Base-by-base conservation (phyloP, 192 early-diverging fungal genomes). In the Backusella sp. region DNA sequence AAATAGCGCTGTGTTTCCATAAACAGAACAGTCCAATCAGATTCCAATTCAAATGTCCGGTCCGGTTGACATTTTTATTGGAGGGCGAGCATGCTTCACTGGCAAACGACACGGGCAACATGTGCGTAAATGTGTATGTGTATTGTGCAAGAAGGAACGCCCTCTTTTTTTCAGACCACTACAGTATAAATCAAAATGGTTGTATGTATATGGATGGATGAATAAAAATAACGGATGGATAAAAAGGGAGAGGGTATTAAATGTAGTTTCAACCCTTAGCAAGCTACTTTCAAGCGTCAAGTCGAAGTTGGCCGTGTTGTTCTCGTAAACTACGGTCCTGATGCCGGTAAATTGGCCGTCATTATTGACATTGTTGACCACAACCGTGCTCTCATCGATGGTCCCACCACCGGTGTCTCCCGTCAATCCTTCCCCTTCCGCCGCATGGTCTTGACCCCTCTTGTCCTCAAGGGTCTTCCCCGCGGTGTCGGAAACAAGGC, bases 341-440 rank as follows among this genome's bases (percentile, higher is more conserved):
- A 97, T 84, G 91, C 92, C 82, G 96, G 96, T 82, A 99, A 99
- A 91, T 92, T 99, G 78, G 97, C 97, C 85, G 94, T 96, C 81
- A 94, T 99, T 87, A 95, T 99, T 76, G 98, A 99, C 84, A 98
- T 99, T 84, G 92, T 99, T 82, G 98, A 99, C 90, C 97, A 99
- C 94, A 95, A 93, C 88, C 91, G 98, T 79, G 95, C 95, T 77
- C 90, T 99, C 81, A 88, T 99, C 77, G 96, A 99, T 86, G 97
- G 98, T 41, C 97, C 97, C 53, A 97, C 94, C 87, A 98, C 96
- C 66, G 92, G 92, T 73, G 97, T 99, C 74, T 35, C 87, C 80
- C 97, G 98, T 82, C 93, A 95, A 86, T 88, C 89, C 76, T 87
- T 95, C 77, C 79, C 94, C 73, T 97, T 90, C 94, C 96, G 96